phyloP scores from a whole-genome alignment of 306 rosid genomes.

The Quercus suber region DNA sequence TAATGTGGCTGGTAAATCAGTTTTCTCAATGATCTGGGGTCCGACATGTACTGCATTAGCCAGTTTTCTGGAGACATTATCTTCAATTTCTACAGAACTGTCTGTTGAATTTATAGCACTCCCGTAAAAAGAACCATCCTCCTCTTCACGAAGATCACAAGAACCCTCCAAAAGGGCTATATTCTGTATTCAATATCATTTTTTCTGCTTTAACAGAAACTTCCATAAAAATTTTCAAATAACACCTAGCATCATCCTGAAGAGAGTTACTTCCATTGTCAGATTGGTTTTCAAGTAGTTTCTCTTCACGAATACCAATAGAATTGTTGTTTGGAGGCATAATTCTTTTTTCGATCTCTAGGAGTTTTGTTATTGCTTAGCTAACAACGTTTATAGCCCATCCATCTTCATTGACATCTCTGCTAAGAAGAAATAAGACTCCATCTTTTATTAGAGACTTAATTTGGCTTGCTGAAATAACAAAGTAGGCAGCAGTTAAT shows the following conservation, averaged over 20 bases:
- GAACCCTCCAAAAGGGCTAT: constrained; percentile 26
- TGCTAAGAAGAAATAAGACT: constrained; percentile 18
- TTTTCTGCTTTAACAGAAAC: constrained; percentile 18
- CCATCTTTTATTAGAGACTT: not conserved
- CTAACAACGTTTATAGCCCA: constrained; percentile 50
- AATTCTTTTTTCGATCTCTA: constrained; percentile 50
- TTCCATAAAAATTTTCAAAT: constrained; percentile 26
- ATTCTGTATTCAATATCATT: constrained; percentile 15
- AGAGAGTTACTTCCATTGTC: constrained; percentile 9
- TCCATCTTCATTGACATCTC: constrained; percentile 41
- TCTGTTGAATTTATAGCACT: not conserved
- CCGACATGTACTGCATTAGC: constrained; percentile 17
- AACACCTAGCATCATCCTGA: constrained; percentile 17
- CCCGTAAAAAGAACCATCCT: constrained; percentile 15
- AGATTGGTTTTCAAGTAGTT: constrained; percentile 25
- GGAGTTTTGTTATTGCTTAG: constrained; percentile 49
- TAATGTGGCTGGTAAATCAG: constrained; percentile 16
- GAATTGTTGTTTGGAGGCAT: constrained; percentile 22
- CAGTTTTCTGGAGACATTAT: constrained; percentile 9
- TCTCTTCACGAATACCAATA: constrained; percentile 18
- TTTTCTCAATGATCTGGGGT: constrained; percentile 1
- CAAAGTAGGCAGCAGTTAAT: not conserved
- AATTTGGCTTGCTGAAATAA: not conserved
- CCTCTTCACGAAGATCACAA: not conserved
- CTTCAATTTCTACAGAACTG: constrained; percentile 15